A percentile compares a stretch with the other conserved stretches of the same genome.
phyloP scores from a whole-genome alignment of 208 protist genomes.

The Crithidia bombi region DNA sequence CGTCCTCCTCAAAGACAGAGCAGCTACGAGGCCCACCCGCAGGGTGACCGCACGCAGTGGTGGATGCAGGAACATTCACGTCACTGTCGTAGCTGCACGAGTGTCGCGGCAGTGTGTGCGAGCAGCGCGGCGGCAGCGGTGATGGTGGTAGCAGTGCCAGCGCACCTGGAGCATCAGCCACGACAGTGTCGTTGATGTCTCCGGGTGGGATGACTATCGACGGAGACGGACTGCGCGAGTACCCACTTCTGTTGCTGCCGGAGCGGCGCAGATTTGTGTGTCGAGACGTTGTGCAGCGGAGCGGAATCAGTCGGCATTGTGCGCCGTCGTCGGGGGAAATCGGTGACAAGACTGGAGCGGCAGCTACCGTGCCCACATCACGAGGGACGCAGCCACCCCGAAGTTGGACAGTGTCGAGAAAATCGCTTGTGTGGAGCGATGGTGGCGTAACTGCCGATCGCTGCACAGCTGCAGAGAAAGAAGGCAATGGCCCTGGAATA shows the following conservation, averaged over 20 bases:
- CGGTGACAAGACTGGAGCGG: too few species aligned
- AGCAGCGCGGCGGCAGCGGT: slow-evolving; percentile 29
- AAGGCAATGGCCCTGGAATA: background rate
- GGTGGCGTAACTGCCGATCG: too few species aligned
- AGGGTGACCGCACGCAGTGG: background rate
- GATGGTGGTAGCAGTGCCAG: too few species aligned
- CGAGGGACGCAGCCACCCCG: too few species aligned
- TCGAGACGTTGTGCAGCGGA: background rate
- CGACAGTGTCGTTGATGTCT: background rate
- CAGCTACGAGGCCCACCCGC: background rate
- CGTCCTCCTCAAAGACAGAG: background rate
- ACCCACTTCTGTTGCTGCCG: background rate
- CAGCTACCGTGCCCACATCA: too few species aligned
- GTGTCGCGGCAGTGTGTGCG: slow-evolving; percentile 29
- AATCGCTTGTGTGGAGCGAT: too few species aligned
- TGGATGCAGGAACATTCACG: background rate
- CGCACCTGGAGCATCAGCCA: background rate
- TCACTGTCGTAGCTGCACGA: slow-evolving; percentile 33
- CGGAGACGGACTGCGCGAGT: slow-evolving; percentile 15
- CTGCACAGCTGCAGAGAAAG: background rate
- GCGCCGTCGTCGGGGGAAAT: too few species aligned
- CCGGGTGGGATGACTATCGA: slow-evolving; percentile 18
- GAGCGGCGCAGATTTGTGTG: background rate
- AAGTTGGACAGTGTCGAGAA: too few species aligned
- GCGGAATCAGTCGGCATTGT: too few species aligned